Conservation (phyloP, 192 early-diverging fungal genomes). For the Backusella tarrabulga region DNA sequence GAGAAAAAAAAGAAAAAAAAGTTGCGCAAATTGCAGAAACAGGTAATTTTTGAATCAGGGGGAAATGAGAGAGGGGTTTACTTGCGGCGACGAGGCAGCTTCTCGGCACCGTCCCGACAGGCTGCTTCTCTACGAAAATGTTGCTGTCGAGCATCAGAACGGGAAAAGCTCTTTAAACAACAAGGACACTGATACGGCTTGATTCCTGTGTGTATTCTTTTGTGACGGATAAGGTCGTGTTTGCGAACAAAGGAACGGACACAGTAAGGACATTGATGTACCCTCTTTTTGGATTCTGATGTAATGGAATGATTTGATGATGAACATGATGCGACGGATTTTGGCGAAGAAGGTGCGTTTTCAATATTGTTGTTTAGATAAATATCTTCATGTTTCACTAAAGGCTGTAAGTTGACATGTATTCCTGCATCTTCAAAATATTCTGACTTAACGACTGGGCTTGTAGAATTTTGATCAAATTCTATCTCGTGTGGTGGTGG, state of each 20-base stretch:
- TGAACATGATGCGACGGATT: neutral
- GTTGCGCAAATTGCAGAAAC: neutral
- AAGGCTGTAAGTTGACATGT: neutral
- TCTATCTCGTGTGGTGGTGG: neutral
- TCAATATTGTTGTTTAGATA: neutral
- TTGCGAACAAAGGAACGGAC: slow-evolving; percentile 3
- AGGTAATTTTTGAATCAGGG: neutral
- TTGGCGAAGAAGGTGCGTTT: neutral
- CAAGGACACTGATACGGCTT: slow-evolving; percentile 20
- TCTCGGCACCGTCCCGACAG: slow-evolving; percentile 3
- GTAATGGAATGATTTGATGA: neutral
- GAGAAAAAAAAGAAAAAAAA: neutral
- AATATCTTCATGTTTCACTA: neutral
- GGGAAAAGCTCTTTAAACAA: slow-evolving; percentile 7
- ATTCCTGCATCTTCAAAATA: neutral
- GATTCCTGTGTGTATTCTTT: slow-evolving; percentile 15
- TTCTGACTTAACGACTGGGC: neutral
- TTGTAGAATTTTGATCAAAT: neutral
- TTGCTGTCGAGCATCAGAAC: slow-evolving; percentile 11
- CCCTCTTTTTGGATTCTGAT: neutral
- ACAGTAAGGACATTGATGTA: slow-evolving; percentile 7
- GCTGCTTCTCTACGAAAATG: neutral
- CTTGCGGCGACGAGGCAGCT: neutral
- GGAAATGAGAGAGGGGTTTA: neutral
- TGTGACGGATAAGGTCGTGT: slow-evolving; percentile 12